Conservation (phyloP, 2,329 filamentous ascomycete genomes). For the Verticillium dahliae region DNA sequence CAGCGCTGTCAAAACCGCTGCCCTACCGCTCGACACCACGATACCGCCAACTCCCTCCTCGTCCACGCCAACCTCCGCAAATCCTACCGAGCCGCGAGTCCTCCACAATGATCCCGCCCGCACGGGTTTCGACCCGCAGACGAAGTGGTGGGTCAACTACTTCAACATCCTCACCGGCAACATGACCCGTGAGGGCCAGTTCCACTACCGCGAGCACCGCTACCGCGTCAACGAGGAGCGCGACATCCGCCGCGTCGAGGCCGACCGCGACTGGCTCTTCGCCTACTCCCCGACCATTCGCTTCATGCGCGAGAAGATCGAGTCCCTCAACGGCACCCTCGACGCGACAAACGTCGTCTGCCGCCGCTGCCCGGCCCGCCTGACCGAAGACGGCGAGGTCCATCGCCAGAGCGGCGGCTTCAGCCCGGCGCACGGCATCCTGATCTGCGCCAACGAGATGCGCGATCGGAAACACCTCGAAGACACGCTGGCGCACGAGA, state of each 20-base stretch:
- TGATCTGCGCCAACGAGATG: conserved; percentile 90
- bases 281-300: conserved; percentile 78
- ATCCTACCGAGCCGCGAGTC: conserved; percentile 21
- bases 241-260: conserved; percentile 77
- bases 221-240: conserved; percentile 68
- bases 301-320: conserved; percentile 79
- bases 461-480: conserved; percentile 75
- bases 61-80: conserved; percentile 6
- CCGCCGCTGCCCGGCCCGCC: conserved; percentile 61
- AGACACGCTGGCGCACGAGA: conserved; percentile 92
- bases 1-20: neutral
- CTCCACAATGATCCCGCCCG: conserved; percentile 52
- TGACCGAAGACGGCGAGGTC: conserved; percentile 51
- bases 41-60: conserved; percentile 7
- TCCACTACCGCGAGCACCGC: conserved; percentile 71
- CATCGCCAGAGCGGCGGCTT: conserved; percentile 74
- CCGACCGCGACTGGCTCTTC: conserved; percentile 77
- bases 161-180: conserved; percentile 74
- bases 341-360: conserved; percentile 73
- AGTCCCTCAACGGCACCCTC: conserved; percentile 69
- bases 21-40: conserved; percentile 3
- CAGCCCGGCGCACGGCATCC: conserved; percentile 76
- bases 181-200: conserved; percentile 61
- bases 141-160: conserved; percentile 71
- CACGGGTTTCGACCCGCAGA: conserved; percentile 57